Base-by-base conservation (phyloP, 495 filamentous ascomycete species). In the Trichoderma asperelloides region DNA sequence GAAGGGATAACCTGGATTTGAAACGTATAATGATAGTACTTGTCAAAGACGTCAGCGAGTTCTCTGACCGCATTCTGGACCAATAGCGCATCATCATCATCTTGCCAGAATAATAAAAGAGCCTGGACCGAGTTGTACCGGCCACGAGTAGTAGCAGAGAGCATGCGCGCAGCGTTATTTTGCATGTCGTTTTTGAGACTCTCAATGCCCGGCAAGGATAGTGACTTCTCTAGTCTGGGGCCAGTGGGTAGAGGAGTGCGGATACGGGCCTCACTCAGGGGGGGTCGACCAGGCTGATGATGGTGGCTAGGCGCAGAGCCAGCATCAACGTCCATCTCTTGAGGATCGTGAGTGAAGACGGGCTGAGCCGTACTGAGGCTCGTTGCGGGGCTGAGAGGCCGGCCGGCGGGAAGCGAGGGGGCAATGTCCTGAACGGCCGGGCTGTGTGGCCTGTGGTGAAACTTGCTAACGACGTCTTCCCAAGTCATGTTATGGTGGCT, bases 401-500 rank as follows among this genome's bases (percentile, higher is more conserved):
- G 72, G 65, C 74, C 76, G 55, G 39, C n/a, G 16, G 30, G 51
- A 15, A 76, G 65, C 30, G 64, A 65, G 41, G 76, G 75, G 25
- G 77, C 71, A 18, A 79, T 70, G 21, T 77, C 77, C 69, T 78
- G 78, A 62, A 77, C 72, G 62, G 70, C 66, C 15, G 80, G 75
- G 51, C 77, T 77, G 60, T 73, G 72, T 25, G 77, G 75, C 37
- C 74, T 73, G 74, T 63, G 55, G 74, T 63, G 55, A 30, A 77
- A 82, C 69, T 79, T 82, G 66, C 73, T 73, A 37, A 77, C 72
- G 27, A 79, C 78, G 40, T 81, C 78, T 70, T 82, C 81, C 79
- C 80, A 83, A 1, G 80, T 78, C 79, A 81, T 81, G 70, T 76
- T 77, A 68, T 81, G 79, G 70, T 83, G 81, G 64, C 78, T 78